phyloP scores from a whole-genome alignment of 352 stramenopile species.

The Pythium oligandrum region DNA sequence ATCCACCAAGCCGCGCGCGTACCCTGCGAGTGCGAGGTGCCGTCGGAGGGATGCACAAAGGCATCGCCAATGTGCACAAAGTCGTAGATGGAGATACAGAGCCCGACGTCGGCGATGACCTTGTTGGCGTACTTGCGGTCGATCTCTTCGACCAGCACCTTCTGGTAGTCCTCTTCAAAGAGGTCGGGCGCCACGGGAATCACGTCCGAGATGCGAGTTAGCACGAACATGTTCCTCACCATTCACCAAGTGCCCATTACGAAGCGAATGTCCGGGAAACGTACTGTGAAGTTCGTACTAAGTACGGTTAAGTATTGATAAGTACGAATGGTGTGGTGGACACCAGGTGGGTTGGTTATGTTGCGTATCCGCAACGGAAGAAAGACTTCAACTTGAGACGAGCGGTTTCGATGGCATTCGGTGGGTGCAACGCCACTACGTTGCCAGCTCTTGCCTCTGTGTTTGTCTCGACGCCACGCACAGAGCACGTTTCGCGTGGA shows the following conservation, averaged over 20 bases:
- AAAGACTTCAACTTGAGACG: too few relatives aligned
- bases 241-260: slow-evolving; percentile 1
- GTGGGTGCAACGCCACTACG: neutral
- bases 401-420: neutral
- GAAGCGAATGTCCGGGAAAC: too few relatives aligned
- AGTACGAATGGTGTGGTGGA: too few relatives aligned
- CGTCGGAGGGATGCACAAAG: slow-evolving; percentile 80
- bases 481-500: neutral
- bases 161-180: slow-evolving; percentile 78
- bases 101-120: slow-evolving; percentile 80
- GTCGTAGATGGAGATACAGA: slow-evolving; percentile 88
- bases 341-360: too few relatives aligned
- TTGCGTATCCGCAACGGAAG: too few relatives aligned
- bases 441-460: neutral
- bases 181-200: slow-evolving; percentile 78
- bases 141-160: slow-evolving; percentile 86
- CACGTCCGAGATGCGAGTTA: slow-evolving; percentile 82
- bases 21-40: slow-evolving; percentile 83
- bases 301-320: too few relatives aligned
- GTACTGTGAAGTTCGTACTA: too few relatives aligned
- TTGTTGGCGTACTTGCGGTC: slow-evolving; percentile 91
- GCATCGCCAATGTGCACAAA: slow-evolving; percentile 86
- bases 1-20: neutral
- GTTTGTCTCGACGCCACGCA: neutral
- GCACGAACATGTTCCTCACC: slow-evolving; percentile 63